Evolutionary conservation across 306 rosid species (phyloP).

Genomic region (Luffa acutangula): DNA sequence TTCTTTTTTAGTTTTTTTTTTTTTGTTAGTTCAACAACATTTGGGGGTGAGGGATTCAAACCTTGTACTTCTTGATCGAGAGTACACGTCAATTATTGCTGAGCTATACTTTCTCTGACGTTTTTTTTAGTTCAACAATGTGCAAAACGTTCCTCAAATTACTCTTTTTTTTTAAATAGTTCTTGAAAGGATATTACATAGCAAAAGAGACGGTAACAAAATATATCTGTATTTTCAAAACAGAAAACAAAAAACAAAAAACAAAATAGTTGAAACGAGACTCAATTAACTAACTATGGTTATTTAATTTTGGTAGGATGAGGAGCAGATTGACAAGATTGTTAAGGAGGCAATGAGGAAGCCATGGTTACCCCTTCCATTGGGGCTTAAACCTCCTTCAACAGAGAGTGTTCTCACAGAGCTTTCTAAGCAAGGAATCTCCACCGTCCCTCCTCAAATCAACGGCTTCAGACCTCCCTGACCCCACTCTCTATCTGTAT

Average conservation of each 20-base stretch:
- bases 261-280: neutral
- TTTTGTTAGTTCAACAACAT: too few relatives aligned
- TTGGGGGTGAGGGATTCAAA: too few relatives aligned
- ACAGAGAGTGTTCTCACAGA: constrained; percentile 64
- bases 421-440: constrained; percentile 72
- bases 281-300: neutral
- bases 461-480: constrained; percentile 21
- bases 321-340: constrained; percentile 70
- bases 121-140: too few relatives aligned
- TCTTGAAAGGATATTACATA: neutral
- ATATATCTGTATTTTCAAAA: neutral
- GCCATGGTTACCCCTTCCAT: constrained; percentile 88
- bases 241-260: neutral
- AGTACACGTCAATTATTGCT: too few relatives aligned
- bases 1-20: too few relatives aligned
- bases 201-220: neutral
- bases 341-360: constrained; percentile 77
- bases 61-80: too few relatives aligned
- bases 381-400: constrained; percentile 91
- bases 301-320: constrained; percentile 47
- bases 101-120: too few relatives aligned
- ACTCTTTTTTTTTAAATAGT: too few relatives aligned
- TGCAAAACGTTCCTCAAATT: too few relatives aligned
- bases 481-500: neutral
- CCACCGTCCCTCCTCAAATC: constrained; percentile 43